Percentiles rank a stretch among this genome's conserved stretches.
Evolutionary conservation across 169 alveolate genomes (phyloP).

Genomic region (Theileria equi): DNA sequence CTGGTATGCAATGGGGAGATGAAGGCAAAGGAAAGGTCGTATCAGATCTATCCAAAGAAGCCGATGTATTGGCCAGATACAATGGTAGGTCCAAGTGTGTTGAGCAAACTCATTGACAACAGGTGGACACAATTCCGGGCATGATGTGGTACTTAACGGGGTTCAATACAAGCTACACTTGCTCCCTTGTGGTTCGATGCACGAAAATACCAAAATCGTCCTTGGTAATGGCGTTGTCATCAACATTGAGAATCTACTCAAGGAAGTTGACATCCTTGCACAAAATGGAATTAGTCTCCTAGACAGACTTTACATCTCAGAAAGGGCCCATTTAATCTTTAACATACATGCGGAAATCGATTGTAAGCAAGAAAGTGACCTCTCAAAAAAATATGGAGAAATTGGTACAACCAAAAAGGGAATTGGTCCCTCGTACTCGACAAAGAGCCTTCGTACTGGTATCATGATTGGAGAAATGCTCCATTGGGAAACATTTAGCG

Average conservation of each 20-base stretch:
- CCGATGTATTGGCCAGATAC: conserved; percentile 86
- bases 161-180: conserved; percentile 86
- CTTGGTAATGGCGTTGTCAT: conserved; percentile 92
- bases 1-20: conserved; percentile 97
- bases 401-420: conserved; percentile 95
- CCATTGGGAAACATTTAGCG: conserved; percentile 47
- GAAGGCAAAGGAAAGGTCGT: conserved; percentile 96
- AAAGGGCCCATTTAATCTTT: conserved; percentile 88
- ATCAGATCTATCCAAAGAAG: conserved; percentile 85
- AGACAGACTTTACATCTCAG: conserved; percentile 81
- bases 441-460: conserved; percentile 87
- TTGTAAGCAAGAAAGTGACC: conserved; percentile 65
- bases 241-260: conserved; percentile 65
- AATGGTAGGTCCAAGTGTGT: conserved; percentile 72
- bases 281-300: conserved; percentile 51
- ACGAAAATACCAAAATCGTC: conserved; percentile 72
- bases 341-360: conserved; percentile 77
- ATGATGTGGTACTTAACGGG: conserved; percentile 79
- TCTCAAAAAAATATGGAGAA: conserved; percentile 33
- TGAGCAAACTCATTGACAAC: neutral
- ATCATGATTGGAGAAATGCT: conserved; percentile 62
- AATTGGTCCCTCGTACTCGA: conserved; percentile 92
- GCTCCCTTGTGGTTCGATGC: conserved; percentile 91
- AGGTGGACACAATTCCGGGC: conserved; percentile 94
- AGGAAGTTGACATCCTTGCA: conserved; percentile 45